A percentile compares a stretch with the other conserved stretches of the same genome.
Evolutionary conservation across 106 monocot genomes (phyloP).

Genomic region (Gastrodia elata): DNA sequence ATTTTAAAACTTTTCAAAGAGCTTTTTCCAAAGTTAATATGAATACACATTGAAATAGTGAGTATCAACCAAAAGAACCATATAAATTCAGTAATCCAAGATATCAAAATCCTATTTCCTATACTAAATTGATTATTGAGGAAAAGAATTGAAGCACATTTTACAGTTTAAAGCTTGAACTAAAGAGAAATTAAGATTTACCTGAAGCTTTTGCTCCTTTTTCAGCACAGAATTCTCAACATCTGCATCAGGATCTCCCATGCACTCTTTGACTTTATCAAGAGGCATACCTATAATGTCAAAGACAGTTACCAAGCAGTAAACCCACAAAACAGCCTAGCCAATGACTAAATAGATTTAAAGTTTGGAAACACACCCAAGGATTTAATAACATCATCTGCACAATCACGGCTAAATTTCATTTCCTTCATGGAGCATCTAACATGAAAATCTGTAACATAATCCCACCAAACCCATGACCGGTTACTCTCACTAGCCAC

Average conservation of each 20-base stretch:
- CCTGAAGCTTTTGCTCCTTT: constrained; percentile 79
- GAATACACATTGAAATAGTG: background rate
- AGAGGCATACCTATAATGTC: constrained; percentile 42
- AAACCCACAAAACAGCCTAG: background rate
- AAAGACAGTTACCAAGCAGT: background rate
- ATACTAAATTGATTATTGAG: background rate
- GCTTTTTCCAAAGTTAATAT: background rate
- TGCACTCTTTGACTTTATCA: constrained; percentile 65
- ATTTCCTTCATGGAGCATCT: constrained; percentile 89
- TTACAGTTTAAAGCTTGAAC: background rate
- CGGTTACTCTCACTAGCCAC: constrained; percentile 50
- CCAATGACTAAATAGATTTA: background rate
- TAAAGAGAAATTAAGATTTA: constrained; percentile 14
- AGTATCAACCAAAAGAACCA: background rate
- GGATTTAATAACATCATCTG: constrained; percentile 64
- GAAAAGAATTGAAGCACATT: background rate
- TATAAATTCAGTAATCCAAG: background rate
- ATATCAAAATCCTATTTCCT: background rate
- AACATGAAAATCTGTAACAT: constrained; percentile 69
- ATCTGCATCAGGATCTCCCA: constrained; percentile 84
- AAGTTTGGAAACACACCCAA: constrained; percentile 32
- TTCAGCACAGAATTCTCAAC: constrained; percentile 68
- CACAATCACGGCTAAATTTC: constrained; percentile 71
- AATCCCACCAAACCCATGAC: constrained; percentile 97
- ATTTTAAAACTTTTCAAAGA: background rate